Percentiles rank a stretch among this genome's conserved stretches.
Conservation (phyloP, 306 rosid species). For the Lablab purpureus region DNA sequence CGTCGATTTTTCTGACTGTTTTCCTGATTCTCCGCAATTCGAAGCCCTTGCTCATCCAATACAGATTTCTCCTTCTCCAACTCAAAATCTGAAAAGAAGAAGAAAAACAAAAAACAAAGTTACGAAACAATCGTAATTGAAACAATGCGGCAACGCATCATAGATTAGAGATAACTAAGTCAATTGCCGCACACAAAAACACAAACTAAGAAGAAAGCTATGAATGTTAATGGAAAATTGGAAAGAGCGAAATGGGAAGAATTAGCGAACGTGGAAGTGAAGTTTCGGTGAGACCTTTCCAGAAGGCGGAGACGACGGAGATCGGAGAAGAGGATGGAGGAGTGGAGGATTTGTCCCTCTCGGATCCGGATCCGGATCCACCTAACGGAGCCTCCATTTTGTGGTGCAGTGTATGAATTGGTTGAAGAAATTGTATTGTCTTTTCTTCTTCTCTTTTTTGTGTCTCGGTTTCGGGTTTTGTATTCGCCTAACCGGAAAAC, state of each 20-base stretch:
- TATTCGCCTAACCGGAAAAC: constrained; percentile 9
- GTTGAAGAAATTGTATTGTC: background rate
- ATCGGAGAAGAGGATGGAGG: constrained; percentile 74
- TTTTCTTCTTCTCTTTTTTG: background rate
- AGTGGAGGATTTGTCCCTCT: constrained; percentile 68
- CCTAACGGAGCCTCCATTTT: constrained; percentile 72
- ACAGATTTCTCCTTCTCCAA: constrained; percentile 88
- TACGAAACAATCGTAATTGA: constrained; percentile 16
- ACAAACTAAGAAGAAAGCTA: background rate
- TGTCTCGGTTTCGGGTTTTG: background rate
- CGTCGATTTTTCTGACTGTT: constrained; percentile 97
- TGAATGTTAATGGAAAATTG: background rate
- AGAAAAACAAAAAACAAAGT: background rate
- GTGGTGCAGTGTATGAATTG: background rate
- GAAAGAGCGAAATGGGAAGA: background rate
- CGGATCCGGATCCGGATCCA: constrained; percentile 69
- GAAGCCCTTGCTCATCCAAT: constrained; percentile 95
- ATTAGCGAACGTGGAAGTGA: constrained; percentile 23
- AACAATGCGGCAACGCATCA: constrained; percentile 5
- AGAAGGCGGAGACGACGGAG: constrained; percentile 76
- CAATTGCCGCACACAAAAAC: background rate
- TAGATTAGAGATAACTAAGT: background rate
- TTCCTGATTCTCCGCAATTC: constrained; percentile 95
- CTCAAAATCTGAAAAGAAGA: constrained; percentile 74
- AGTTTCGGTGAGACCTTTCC: constrained; percentile 71